Percentiles rank a stretch among this genome's conserved stretches.
Conservation (phyloP, 192 early-diverging fungal species). For the Coemansia sp. region DNA sequence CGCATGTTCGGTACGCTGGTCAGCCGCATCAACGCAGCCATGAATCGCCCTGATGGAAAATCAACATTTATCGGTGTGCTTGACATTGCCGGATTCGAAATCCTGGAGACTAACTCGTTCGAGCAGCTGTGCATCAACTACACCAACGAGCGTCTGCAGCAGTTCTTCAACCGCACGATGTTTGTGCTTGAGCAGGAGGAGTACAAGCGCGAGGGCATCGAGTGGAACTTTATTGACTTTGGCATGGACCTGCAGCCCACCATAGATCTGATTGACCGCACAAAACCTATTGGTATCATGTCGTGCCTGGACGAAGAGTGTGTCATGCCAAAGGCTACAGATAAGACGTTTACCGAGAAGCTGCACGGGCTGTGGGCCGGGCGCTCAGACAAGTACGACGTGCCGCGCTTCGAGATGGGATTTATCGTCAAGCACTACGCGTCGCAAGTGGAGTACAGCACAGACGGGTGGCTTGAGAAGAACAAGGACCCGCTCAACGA, state of each 20-base stretch:
- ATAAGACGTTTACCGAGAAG: slow-evolving; percentile 94
- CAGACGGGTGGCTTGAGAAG: slow-evolving; percentile 92
- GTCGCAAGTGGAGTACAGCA: slow-evolving; percentile 91
- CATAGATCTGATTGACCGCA: slow-evolving; percentile 97
- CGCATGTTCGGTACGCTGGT: slow-evolving; percentile 92
- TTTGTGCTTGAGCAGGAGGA: slow-evolving; percentile 99
- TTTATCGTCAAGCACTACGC: slow-evolving; percentile 95
- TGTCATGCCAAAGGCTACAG: slow-evolving; percentile 94
- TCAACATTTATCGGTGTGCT: slow-evolving; percentile 92
- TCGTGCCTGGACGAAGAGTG: slow-evolving; percentile 98
- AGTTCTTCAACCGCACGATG: slow-evolving; percentile 99
- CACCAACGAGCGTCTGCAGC: slow-evolving; percentile 97
- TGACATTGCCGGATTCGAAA: slow-evolving; percentile 99
- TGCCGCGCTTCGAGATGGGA: slow-evolving; percentile 79
- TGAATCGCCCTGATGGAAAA: slow-evolving; percentile 63
- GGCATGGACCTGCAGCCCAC: slow-evolving; percentile 96
- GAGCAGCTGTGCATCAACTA: slow-evolving; percentile 99
- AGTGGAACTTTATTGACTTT: slow-evolving; percentile 98
- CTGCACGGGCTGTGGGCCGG: slow-evolving; percentile 85
- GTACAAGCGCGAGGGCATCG: slow-evolving; percentile 93
- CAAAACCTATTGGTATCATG: slow-evolving; percentile 94
- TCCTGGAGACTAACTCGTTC: slow-evolving; percentile 96
- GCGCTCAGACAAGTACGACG: slow-evolving; percentile 84
- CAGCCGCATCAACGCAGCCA: slow-evolving; percentile 78
- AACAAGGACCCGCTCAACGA: slow-evolving; percentile 99